Conservation (phyloP, 202 grass and related monocot species). For the Bolboschoenoplectus hybrid region DNA sequence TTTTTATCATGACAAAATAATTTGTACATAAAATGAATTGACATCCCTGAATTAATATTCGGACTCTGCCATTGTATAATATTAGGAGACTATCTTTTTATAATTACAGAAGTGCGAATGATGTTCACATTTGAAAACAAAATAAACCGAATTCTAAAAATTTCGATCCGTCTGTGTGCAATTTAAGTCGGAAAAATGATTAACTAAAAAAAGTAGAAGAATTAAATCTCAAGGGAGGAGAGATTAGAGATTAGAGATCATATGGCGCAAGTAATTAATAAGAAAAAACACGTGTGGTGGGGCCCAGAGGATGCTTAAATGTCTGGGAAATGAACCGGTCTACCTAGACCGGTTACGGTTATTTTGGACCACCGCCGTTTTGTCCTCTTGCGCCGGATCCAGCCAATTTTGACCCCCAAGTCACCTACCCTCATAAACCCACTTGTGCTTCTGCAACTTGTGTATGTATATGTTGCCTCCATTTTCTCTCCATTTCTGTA, state of each 20-base stretch:
- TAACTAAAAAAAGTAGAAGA: background rate
- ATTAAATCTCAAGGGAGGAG: background rate
- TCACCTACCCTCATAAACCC: constrained; percentile 10
- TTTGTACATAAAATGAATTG: no score
- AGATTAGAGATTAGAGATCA: background rate
- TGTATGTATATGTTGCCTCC: constrained; percentile 1
- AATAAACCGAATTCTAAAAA: no score
- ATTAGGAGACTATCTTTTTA: background rate
- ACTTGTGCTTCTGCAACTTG: background rate
- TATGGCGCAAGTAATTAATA: constrained; percentile 12
- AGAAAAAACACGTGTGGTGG: constrained; percentile 43
- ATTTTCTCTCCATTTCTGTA: background rate
- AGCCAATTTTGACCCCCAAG: constrained; percentile 41
- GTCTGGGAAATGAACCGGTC: constrained; percentile 36
- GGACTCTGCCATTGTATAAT: no score
- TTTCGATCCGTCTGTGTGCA: no score
- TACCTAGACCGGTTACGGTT: constrained; percentile 45
- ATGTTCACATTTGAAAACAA: background rate
- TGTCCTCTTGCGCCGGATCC: constrained; percentile 22
- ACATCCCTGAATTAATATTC: no score
- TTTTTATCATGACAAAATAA: no score
- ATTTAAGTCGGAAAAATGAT: background rate
- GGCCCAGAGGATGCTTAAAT: constrained; percentile 12
- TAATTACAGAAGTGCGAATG: background rate
- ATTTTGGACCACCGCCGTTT: constrained; percentile 46